Base-by-base conservation (phyloP, 2,329 filamentous ascomycete species). In the Botrytis squamosa region DNA sequence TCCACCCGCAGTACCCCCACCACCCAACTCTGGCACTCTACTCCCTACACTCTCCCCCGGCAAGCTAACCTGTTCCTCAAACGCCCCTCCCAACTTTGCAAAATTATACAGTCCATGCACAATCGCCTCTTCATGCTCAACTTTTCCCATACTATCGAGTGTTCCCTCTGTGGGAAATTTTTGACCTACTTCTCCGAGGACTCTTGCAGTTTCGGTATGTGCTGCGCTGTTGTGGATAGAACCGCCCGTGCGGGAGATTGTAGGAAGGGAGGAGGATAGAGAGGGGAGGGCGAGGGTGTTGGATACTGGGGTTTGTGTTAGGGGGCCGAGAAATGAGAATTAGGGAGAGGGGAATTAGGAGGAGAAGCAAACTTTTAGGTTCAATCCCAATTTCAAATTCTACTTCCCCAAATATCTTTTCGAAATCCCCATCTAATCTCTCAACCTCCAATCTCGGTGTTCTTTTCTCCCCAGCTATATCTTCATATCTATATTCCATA, bases 21-120 rank as follows among this genome's bases (percentile, higher is more conserved):
- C 29, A 36, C 4, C 25, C 5, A 33, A 22, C 36, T 63, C 57
- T 10, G 69, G 69, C 1, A 63, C 40, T 22, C 63, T n/a, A 59
- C 62, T 72, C 16, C 42, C 65, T 1, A 77, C 57, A 12, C 75
- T 69, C 18, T 73, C 75, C 7, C 77, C 77, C 3, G 77, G 77
- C 63, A 78, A 60, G 42, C 74, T 73, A 29, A 78, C 74, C 64
- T 75, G 52, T 25, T 78, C 77, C 65, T 78, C 77, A 42, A 77
- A 78, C 18, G 71, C 65, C 0, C 76, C 77, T 0, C 74, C 73
- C 57, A 78, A 60, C 22, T 75, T 74, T 3, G 77, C 76, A 65
- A 78, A 78, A 57, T 78, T 79, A 67, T 77, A 77, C 42, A 75
- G 40, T 4, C 77, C 77, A 65, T 76, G 72, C n/a, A 76, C 69